Percentiles rank a stretch among this genome's conserved stretches.
phyloP scores from a whole-genome alignment of 331 rosid species.

The Saraca asoca region DNA sequence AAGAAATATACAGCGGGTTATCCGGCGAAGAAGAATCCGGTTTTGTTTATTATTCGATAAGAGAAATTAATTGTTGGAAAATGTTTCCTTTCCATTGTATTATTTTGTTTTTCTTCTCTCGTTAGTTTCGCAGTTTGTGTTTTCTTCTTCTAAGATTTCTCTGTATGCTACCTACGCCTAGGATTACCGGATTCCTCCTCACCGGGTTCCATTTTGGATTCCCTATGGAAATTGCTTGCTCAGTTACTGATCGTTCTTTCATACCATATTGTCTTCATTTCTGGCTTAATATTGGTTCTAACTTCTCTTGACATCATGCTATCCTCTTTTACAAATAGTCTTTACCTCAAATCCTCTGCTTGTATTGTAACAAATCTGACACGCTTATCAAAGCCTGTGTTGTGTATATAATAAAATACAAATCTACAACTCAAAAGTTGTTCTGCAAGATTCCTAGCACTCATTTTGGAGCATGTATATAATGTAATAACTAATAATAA shows the following conservation, averaged over 20 bases:
- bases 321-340: too few species aligned
- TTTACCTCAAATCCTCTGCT: constrained; percentile 4
- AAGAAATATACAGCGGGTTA: constrained; percentile 42
- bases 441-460: constrained; percentile 46
- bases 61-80: constrained; percentile 31
- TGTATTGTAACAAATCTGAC: constrained; percentile 9
- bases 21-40: constrained; percentile 99
- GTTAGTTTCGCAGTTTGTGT: constrained; percentile 43
- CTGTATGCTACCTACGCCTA: constrained; percentile 42
- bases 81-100: constrained; percentile 30
- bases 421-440: constrained; percentile 54
- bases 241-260: constrained; percentile 45
- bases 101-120: constrained; percentile 20
- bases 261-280: constrained; percentile 28
- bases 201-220: constrained; percentile 72
- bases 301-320: constrained; percentile 1
- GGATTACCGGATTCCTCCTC: constrained; percentile 89
- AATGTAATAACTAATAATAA: background rate
- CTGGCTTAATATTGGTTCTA: constrained; percentile 30
- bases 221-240: constrained; percentile 43
- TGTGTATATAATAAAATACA: constrained; percentile 23
- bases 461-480: constrained; percentile 40
- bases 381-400: background rate
- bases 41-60: constrained; percentile 40
- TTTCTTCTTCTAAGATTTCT: constrained; percentile 47